Percentiles rank a stretch among this genome's conserved stretches.
These are phyloP conservation scores for Colletotrichum orbiculare DNA, from an alignment of 2,329 filamentous ascomycete genomes.

Conservation along the genomic window DNA sequence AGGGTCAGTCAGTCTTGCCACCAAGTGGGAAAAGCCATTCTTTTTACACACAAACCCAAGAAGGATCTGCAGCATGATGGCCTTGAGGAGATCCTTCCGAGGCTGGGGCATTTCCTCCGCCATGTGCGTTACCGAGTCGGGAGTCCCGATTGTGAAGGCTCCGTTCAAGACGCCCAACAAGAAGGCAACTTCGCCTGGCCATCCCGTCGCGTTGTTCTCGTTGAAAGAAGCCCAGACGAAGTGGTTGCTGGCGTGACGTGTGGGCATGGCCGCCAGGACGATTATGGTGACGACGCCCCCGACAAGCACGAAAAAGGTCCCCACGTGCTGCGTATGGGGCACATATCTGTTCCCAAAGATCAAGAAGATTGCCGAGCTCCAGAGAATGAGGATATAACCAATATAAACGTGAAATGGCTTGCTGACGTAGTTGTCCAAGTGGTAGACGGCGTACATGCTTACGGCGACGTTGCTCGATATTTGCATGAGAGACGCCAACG, in stretches of 20 bases:
- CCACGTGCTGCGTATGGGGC: conserved; percentile 62
- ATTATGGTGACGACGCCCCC: conserved; percentile 65
- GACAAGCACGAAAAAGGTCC: conserved; percentile 65
- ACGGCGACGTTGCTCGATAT: conserved; percentile 70
- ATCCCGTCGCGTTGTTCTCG: conserved; percentile 62
- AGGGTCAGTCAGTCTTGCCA: conserved; percentile 50
- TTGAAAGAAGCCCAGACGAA: conserved; percentile 64
- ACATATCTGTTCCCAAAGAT: conserved; percentile 67
- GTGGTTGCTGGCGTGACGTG: conserved; percentile 58
- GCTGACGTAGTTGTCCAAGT: conserved; percentile 60
- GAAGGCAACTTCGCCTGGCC: conserved; percentile 71
- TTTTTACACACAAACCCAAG: conserved; percentile 55
- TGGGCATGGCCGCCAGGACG: conserved; percentile 64
- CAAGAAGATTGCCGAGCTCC: conserved; percentile 62
- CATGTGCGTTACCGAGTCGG: conserved; percentile 71
- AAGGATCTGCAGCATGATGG: conserved; percentile 60
- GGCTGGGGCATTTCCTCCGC: conserved; percentile 68
- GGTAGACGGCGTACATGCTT: conserved; percentile 70
- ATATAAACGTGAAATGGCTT: conserved; percentile 70
- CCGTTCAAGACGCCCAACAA: conserved; percentile 74
- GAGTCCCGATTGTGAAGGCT: conserved; percentile 73
- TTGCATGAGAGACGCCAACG: conserved; percentile 67
- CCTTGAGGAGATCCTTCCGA: conserved; percentile 60
- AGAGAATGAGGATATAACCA: conserved; percentile 65
- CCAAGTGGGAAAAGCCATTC: conserved; percentile 52